Conservation (phyloP, 2,329 filamentous ascomycete species). For the Pseudogymnoascus sp. region DNA sequence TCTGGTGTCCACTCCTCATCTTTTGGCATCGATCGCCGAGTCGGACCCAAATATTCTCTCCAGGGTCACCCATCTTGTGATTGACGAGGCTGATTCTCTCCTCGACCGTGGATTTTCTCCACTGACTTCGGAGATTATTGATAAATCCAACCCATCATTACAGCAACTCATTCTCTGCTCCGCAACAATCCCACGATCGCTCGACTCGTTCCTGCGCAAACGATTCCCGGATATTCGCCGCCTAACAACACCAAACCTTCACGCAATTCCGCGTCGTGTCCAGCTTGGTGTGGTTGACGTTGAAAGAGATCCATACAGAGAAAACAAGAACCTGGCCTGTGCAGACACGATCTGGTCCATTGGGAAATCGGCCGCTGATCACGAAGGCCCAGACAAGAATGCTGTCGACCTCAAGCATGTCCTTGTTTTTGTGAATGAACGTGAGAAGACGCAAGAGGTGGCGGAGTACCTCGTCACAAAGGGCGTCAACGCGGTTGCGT, state of each 20-base stretch:
- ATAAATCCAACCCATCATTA: conserved; percentile 71
- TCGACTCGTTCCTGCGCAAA: conserved; percentile 76
- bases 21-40: conserved; percentile 80
- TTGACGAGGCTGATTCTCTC: conserved; percentile 94
- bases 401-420: conserved; percentile 69
- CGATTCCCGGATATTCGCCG: conserved; percentile 77
- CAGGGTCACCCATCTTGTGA: conserved; percentile 78
- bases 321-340: conserved; percentile 88
- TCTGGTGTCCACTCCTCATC: conserved; percentile 78
- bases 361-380: conserved; percentile 60
- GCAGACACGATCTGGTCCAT: conserved; percentile 94
- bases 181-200: conserved; percentile 83
- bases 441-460: conserved; percentile 76
- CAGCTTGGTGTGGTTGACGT: conserved; percentile 91
- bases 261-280: conserved; percentile 89
- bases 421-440: conserved; percentile 94
- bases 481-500: conserved; percentile 77
- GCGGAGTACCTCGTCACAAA: conserved; percentile 72
- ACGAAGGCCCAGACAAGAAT: conserved; percentile 48
- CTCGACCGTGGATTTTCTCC: conserved; percentile 88
- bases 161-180: conserved; percentile 88
- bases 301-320: conserved; percentile 82
- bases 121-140: conserved; percentile 73
- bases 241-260: conserved; percentile 89
- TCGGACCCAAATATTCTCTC: conserved; percentile 87